These are phyloP conservation scores for Coniochaeta sp. DNA, from an alignment of 2,329 filamentous ascomycete species.

Conservation along the genomic window DNA sequence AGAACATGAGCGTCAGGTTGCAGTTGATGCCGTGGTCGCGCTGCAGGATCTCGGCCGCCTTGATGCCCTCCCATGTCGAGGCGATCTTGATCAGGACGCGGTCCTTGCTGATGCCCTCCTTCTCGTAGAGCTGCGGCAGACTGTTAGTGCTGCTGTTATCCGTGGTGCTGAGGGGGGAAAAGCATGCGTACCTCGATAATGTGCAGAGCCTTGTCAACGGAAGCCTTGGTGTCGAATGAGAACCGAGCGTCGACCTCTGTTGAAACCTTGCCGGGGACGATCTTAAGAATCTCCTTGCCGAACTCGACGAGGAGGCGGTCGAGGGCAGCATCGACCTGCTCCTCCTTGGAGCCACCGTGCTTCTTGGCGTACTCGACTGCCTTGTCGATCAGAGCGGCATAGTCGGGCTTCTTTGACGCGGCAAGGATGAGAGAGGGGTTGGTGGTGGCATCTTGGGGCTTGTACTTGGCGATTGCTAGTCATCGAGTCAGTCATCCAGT, in stretches of 20 bases:
- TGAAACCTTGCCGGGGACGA: constrained; percentile 97
- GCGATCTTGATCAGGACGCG: constrained; percentile 98
- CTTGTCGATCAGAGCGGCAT: constrained; percentile 81
- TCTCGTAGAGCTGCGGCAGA: constrained; percentile 76
- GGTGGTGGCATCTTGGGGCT: constrained; percentile 99
- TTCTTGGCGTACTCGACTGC: constrained; percentile 82
- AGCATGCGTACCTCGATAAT: constrained; percentile 73
- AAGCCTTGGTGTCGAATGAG: constrained; percentile 90
- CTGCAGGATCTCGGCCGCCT: constrained; percentile 95
- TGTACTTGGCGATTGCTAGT: constrained; percentile 95
- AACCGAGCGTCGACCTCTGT: constrained; percentile 95
- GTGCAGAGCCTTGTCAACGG: constrained; percentile 90
- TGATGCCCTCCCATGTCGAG: constrained; percentile 99
- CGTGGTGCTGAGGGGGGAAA: neutral
- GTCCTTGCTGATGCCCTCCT: constrained; percentile 84
- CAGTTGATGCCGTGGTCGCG: constrained; percentile 92
- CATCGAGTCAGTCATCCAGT: constrained; percentile 23
- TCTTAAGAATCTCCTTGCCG: constrained; percentile 92
- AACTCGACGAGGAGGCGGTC: constrained; percentile 96
- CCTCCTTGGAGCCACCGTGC: constrained; percentile 59
- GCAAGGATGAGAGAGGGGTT: constrained; percentile 98
- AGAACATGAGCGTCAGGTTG: constrained; percentile 99
- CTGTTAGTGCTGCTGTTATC: neutral
- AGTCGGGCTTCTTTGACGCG: constrained; percentile 96
- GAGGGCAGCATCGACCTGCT: constrained; percentile 82